Base-by-base conservation (phyloP, 345 rosid genomes). In the Triadica sebifera region DNA sequence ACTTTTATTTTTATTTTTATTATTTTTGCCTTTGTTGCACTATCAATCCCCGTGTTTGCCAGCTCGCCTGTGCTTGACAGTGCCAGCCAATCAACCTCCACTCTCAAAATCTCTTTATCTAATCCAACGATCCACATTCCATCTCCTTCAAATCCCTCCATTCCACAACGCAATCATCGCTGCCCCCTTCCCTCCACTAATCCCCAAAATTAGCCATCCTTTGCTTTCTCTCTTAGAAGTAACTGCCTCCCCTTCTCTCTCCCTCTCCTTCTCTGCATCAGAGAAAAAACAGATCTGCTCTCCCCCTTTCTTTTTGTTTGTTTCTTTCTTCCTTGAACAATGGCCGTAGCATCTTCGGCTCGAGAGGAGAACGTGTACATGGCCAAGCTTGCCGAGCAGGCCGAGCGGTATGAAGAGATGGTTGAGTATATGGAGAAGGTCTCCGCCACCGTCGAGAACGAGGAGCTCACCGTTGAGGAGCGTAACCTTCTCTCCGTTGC, bases 371-470 rank as follows among this genome's bases (percentile, higher is more conserved):
- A 59, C 70, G 96, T 94, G 1, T 94, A 91, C 92, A 86, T 93
- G 97, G 94, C 96, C 12, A 93, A 93, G 83, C 96, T 93, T 22
- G 94, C 98, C 25, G 96, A 93, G 82, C 97, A 91, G 77, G 98
- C 97, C 25, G 96, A 93, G 83, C 95, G 97, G 39, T 91, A 93
- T 80, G 95, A 93, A 81, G 98, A 93, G 75, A 93, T 93, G 98
- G 98, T 93, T 9, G 93, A 89, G 81, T 93, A 83, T 85, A 93
- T 89, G 97, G 97, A 93, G 82, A 89, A 89, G 73, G 95, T 93
- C 63, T 84, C 95, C 3, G 81, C 86, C 63, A 58, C 91, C 43
- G 84, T 69, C 5, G 89, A 85, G 22, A 72, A 74, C 63, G 94
- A 88, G 51, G 98, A 89, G 75, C 93, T 93, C 72, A 83, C 87